Evolutionary conservation across 2,329 filamentous ascomycete genomes (phyloP).

Genomic region (Pestalotiopsis sp.): DNA sequence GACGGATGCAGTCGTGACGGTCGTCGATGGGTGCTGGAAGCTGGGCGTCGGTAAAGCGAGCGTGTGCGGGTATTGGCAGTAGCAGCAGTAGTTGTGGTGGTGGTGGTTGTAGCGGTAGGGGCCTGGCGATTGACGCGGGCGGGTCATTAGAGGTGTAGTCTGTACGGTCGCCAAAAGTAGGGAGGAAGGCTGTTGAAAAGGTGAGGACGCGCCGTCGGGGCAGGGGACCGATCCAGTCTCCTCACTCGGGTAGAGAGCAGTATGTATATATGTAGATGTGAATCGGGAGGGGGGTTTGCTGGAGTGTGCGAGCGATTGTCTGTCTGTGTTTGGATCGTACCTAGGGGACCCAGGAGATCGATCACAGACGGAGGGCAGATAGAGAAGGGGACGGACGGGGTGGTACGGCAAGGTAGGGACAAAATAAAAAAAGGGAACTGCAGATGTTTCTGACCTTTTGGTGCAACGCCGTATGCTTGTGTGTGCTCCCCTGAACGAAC

Average conservation of each 20-base stretch:
- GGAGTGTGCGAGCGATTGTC: neutral
- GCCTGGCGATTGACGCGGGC: constrained; percentile 6
- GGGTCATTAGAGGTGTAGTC: constrained; percentile 6
- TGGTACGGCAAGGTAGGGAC: too few relatives aligned
- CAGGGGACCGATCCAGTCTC: neutral
- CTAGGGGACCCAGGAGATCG: neutral
- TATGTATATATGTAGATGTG: neutral
- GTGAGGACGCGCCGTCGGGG: neutral
- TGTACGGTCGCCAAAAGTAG: neutral
- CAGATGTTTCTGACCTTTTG: constrained; percentile 2
- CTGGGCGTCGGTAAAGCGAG: neutral
- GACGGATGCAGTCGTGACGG: neutral
- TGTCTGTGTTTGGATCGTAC: neutral
- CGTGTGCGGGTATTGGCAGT: neutral
- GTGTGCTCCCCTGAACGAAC: neutral
- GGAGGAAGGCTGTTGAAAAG: neutral
- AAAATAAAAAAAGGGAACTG: neutral
- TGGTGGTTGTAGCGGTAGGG: neutral
- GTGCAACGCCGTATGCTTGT: constrained; percentile 8
- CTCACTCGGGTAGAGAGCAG: neutral
- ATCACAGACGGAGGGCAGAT: neutral
- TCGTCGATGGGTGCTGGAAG: neutral
- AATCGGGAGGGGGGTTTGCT: neutral
- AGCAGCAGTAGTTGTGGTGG: neutral
- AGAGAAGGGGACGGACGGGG: neutral